A percentile compares a stretch with the other conserved stretches of the same genome.
phyloP scores from a whole-genome alignment of 2,329 filamentous ascomycete species.

The Aspergillus persii region DNA sequence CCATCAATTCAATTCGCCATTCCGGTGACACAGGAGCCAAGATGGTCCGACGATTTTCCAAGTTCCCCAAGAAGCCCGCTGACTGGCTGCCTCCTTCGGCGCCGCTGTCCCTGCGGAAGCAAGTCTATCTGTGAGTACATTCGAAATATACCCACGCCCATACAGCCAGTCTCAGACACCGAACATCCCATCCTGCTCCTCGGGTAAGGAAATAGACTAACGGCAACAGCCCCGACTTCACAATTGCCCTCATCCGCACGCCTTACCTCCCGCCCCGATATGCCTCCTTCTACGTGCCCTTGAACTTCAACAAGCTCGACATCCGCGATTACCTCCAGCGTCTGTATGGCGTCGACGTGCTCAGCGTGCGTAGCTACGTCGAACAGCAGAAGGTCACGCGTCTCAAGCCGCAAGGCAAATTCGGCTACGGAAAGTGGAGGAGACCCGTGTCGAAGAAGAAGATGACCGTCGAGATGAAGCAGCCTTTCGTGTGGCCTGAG shows the following conservation, averaged over 20 bases:
- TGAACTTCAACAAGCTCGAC: constrained; percentile 94
- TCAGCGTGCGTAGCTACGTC: constrained; percentile 75
- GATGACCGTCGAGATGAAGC: constrained; percentile 88
- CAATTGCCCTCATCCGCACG: constrained; percentile 73
- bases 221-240: constrained; percentile 69
- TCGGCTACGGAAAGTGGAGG: constrained; percentile 58
- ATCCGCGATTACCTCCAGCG: constrained; percentile 91
- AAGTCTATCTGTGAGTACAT: constrained; percentile 56
- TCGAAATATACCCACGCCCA: neutral
- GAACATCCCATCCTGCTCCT: too few species aligned
- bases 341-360: constrained; percentile 72
- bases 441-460: constrained; percentile 75
- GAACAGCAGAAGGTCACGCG: constrained; percentile 64
- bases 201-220: too few species aligned
- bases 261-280: constrained; percentile 71
- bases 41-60: constrained; percentile 32
- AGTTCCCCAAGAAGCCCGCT: constrained; percentile 26
- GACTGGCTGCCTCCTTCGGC: constrained; percentile 25
- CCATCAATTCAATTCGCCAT: neutral
- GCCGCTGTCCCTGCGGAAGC: constrained; percentile 38
- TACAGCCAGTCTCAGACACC: neutral
- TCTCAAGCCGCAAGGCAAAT: constrained; percentile 32
- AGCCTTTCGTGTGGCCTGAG: constrained; percentile 86
- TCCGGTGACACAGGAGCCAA: constrained; percentile 8
- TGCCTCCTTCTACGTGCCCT: constrained; percentile 85